Base-by-base conservation (phyloP, 2,329 filamentous ascomycete genomes). In the Diaporthe destruens region DNA sequence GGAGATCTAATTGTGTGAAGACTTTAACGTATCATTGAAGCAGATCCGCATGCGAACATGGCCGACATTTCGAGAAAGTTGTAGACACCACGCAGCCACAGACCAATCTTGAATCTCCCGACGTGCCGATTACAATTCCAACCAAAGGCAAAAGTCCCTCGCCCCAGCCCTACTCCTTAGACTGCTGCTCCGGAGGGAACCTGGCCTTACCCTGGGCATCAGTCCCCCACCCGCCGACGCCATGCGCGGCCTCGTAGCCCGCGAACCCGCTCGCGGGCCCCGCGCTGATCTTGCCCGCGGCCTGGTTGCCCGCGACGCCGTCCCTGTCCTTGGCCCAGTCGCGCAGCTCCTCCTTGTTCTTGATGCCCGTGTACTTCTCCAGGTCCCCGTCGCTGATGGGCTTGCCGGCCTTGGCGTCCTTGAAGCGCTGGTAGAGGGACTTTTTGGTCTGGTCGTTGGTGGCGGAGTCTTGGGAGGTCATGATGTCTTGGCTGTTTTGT, bases 361-460 rank as follows among this genome's bases (percentile, higher is more conserved):
- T n/a, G n/a, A 69, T 75, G 20, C 74, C 74, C 0, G 66, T 72
- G 54, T 75, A 71, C 23, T 74, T 75, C 66, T 71, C 63, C 34
- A 74, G 8, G n/a, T 74, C 74, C n/a, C 72, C 57, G 16, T 74
- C 72, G 20, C 65, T 9, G 18, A 75, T 74, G 57, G 82, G 79
- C 25, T 75, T 75, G 32, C 75, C 72, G n/a, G 36, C 72, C 23
- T 76, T 75, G 67, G 75, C 74, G 53, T 77, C 75, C 23, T 72
- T n/a, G 56, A 74, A 78, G 23, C 76, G 76, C 23, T 70, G 73
- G 56, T 78, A 78, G 59, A 76, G 74, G 6, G 76, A 77, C 16
- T 71, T 73, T 47, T 73, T 71, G 36, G 29, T 12, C 20, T 65
- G 42, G 25, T 51, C 59, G 11, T 47, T 23, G 18, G 23, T 20